Percentiles rank a stretch among this genome's conserved stretches.
Evolutionary conservation across 1,284 basidiomycete genomes (phyloP).

Genomic region (Pseudozyma hubeiensis): DNA sequence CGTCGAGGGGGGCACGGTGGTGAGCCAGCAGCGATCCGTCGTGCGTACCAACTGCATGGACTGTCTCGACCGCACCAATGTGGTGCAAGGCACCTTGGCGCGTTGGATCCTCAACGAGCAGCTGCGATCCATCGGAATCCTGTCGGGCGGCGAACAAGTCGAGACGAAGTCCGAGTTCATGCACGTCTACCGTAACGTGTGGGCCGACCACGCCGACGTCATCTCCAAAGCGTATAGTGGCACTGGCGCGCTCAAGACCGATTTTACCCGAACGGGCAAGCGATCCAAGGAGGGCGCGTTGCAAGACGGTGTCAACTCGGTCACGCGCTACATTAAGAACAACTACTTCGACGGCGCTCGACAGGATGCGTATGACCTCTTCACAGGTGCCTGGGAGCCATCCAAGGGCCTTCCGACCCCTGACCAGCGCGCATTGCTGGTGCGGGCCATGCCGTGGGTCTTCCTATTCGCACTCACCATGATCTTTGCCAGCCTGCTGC

Average conservation of each 20-base stretch:
- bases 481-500: conserved; percentile 71
- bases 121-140: conserved; percentile 72
- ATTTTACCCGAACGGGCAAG: conserved; percentile 91
- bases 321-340: conserved; percentile 91
- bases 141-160: conserved; percentile 54
- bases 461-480: conserved; percentile 81
- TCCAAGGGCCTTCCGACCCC: conserved; percentile 77
- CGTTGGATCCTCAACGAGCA: conserved; percentile 75
- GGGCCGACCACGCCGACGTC: conserved; percentile 95
- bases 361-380: conserved; percentile 79
- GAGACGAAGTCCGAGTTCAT: conserved; percentile 69
- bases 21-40: conserved; percentile 69
- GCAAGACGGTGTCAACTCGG: conserved; percentile 88
- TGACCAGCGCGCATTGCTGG: conserved; percentile 82
- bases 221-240: conserved; percentile 93
- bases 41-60: conserved; percentile 79
- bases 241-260: conserved; percentile 94
- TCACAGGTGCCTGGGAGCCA: conserved; percentile 86
- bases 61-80: conserved; percentile 90
- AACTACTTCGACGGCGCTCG: conserved; percentile 96
- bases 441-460: conserved; percentile 86
- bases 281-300: conserved; percentile 81
- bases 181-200: conserved; percentile 90
- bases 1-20: conserved; percentile 39
- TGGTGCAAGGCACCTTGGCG: conserved; percentile 76